Conservation (phyloP, 257 asterid species). For the Solanum paucissectum region DNA sequence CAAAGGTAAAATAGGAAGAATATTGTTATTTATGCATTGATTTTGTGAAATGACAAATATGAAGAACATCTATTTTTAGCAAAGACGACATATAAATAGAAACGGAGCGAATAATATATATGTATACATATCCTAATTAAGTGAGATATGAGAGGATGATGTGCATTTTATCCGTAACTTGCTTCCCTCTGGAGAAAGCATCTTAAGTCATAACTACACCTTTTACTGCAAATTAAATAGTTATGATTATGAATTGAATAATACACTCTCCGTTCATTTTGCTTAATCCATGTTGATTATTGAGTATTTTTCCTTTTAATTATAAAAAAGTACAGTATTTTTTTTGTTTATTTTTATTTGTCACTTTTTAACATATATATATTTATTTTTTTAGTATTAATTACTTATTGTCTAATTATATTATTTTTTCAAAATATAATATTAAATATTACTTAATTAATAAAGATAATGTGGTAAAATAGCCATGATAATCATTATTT, state of each 20-base stretch:
- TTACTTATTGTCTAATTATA: too few relatives aligned
- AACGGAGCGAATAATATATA: too few relatives aligned
- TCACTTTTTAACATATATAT: not conserved
- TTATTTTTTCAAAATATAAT: too few relatives aligned
- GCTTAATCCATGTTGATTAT: not conserved
- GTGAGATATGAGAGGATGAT: not conserved
- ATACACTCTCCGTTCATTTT: not conserved
- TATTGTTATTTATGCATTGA: too few relatives aligned
- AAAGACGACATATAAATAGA: too few relatives aligned
- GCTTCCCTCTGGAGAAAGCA: not conserved
- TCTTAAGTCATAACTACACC: not conserved
- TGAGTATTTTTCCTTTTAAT: not conserved
- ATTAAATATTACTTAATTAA: too few relatives aligned
- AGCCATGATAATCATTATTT: not conserved
- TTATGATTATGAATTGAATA: not conserved
- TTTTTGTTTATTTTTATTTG: too few relatives aligned
- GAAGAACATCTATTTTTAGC: too few relatives aligned
- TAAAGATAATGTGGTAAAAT: not conserved
- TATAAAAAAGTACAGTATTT: too few relatives aligned
- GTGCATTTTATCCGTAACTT: not conserved
- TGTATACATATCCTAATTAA: not conserved
- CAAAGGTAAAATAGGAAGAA: too few relatives aligned
- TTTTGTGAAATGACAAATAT: too few relatives aligned
- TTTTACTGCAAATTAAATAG: not conserved
- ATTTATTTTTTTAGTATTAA: too few relatives aligned